These are phyloP conservation scores for Penicillium polonicum DNA, from an alignment of 2,329 filamentous ascomycete genomes.

Conservation along the genomic window DNA sequence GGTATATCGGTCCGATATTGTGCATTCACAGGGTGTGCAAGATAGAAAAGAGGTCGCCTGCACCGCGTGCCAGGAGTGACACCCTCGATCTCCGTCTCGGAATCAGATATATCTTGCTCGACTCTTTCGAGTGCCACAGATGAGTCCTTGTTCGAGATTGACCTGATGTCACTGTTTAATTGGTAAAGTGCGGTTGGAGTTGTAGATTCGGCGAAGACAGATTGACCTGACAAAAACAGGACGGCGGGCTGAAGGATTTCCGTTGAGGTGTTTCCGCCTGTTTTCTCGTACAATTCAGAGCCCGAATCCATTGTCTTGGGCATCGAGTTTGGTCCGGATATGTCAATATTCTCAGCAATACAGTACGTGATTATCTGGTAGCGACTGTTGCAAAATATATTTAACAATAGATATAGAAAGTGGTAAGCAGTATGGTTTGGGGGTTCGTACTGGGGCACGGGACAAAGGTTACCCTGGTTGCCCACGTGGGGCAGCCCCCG, in stretches of 20 bases:
- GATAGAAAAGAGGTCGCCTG: slow-evolving; percentile 9
- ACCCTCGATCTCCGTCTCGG: neutral
- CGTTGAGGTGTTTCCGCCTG: neutral
- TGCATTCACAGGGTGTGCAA: slow-evolving; percentile 17
- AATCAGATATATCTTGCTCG: neutral
- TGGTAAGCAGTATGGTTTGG: neutral
- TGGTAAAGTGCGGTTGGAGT: neutral
- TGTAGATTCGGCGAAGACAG: neutral
- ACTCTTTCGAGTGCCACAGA: slow-evolving; percentile 2
- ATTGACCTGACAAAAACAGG: neutral
- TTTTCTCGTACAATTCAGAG: neutral
- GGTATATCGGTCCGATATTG: slow-evolving; percentile 20
- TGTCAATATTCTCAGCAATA: neutral
- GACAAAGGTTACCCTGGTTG: too few relatives aligned
- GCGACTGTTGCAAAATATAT: neutral
- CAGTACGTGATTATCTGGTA: neutral
- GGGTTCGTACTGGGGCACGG: neutral
- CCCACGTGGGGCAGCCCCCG: too few relatives aligned
- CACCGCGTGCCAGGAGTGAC: neutral
- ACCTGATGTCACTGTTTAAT: neutral
- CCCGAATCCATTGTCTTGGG: neutral
- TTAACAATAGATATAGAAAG: neutral
- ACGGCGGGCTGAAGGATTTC: neutral
- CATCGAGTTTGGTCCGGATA: neutral
- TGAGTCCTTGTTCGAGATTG: slow-evolving; percentile 1